These are phyloP conservation scores for Chenopodium album DNA, from an alignment of 148 eudicot species.

Conservation along the genomic window DNA sequence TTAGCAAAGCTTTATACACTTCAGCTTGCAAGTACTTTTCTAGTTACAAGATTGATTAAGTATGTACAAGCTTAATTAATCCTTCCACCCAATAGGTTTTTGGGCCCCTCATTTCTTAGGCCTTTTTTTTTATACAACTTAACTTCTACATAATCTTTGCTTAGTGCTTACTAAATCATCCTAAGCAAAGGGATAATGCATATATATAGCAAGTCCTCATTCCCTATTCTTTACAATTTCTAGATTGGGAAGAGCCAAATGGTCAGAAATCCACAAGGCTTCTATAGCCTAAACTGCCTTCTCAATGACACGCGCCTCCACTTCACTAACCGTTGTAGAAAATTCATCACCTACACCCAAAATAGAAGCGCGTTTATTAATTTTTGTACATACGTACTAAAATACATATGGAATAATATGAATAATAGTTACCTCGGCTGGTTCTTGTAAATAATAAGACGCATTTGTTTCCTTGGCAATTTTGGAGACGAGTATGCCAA, in stretches of 20 bases:
- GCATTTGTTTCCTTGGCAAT: constrained; percentile 83
- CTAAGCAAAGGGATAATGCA: constrained; percentile 7
- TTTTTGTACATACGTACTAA: no score
- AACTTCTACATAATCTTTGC: constrained; percentile 1
- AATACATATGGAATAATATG: no score
- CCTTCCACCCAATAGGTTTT: neutral
- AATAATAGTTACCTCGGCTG: constrained; percentile 56
- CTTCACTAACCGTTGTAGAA: constrained; percentile 63
- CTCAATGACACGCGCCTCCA: constrained; percentile 49
- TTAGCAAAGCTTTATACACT: constrained; percentile 7
- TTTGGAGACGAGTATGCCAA: constrained; percentile 88
- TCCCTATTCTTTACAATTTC: constrained; percentile 18
- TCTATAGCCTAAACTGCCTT: constrained; percentile 39
- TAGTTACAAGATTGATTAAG: neutral
- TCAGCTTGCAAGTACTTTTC: constrained; percentile 2
- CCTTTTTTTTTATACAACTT: constrained; percentile 1
- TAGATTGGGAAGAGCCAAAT: constrained; percentile 6
- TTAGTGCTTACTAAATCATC: constrained; percentile 11
- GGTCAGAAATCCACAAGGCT: neutral
- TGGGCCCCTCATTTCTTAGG: neutral
- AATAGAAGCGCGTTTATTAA: neutral
- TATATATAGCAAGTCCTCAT: constrained; percentile 5
- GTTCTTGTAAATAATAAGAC: constrained; percentile 74
- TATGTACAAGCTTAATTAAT: constrained; percentile 18
- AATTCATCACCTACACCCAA: constrained; percentile 58